These are phyloP conservation scores for Candida orba DNA, from an alignment of 805 yeast species.

Conservation along the genomic window DNA sequence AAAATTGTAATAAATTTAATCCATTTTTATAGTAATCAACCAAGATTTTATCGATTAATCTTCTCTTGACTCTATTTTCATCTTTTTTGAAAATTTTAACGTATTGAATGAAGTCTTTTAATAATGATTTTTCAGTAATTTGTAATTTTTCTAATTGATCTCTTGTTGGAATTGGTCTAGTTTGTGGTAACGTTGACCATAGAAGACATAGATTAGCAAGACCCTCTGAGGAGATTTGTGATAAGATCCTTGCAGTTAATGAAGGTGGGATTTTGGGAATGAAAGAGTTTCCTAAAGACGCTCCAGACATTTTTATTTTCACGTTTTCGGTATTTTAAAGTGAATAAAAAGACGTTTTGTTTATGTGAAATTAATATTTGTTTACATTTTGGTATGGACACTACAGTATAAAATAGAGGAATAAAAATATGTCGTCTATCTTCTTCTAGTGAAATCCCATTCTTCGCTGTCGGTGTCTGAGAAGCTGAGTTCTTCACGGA, in stretches of 20 bases:
- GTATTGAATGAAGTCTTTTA: constrained; percentile 4
- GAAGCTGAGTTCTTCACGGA: constrained; percentile 3
- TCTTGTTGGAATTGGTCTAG: constrained; percentile 14
- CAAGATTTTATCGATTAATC: constrained; percentile 17
- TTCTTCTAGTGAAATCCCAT: constrained; percentile 6
- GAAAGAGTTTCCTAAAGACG: constrained; percentile 17
- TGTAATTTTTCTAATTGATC: constrained; percentile 7
- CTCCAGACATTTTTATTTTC: constrained; percentile 2
- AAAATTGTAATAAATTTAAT: constrained; percentile 54
- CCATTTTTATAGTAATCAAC: constrained; percentile 44
- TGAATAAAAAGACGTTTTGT: no score
- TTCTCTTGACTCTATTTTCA: constrained; percentile 8
- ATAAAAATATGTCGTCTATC: no score
- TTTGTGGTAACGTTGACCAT: constrained; percentile 18
- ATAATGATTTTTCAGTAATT: constrained; percentile 6
- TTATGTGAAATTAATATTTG: not conserved
- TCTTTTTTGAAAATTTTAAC: not conserved
- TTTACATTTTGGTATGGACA: not conserved
- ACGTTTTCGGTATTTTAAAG: no score
- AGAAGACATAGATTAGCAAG: constrained; percentile 17
- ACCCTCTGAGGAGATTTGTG: constrained; percentile 16
- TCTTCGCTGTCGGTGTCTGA: constrained; percentile 7
- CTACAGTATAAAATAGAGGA: no score
- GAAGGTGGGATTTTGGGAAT: constrained; percentile 13
- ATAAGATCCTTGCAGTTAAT: constrained; percentile 8